Evolutionary conservation across 164 flowering plant species (phyloP), one percentile per base, ranked within the genome.

Genomic region (Magnolia kwangsiensis): DNA sequence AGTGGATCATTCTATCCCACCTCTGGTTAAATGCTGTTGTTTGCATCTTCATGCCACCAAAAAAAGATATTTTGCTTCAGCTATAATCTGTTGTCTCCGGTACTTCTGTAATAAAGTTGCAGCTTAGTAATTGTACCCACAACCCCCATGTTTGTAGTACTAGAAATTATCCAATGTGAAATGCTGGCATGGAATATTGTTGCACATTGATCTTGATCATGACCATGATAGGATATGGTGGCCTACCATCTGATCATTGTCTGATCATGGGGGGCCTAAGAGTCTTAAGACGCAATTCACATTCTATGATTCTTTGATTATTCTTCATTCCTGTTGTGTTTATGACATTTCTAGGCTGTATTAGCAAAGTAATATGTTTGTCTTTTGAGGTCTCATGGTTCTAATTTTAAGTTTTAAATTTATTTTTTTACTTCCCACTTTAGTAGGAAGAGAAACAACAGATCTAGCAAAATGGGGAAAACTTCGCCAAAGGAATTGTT

Each of bases 391-490:
- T 68, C 14, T 68, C 9, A 13, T 68, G 71, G 20, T 24, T 68
- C 11, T 27, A 68, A 9, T 29, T 29, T 65, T 7, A n/a, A 21
- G 13, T 24, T 23, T 21, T 65, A 8, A 21, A 13, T 29, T 8
- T 2, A 9, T 63, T 68, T 20, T 68, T 68, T 31, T 68, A 16
- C 20, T 21, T 31, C 31, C 13, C 50, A n/a, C 9, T 50, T 49
- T 37, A 51, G 74, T 71, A 20, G 21, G 73, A 71, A 27, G 50
- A 71, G 73, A n/a, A 16, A 50, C 3, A 50, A 51, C n/a, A 49
- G 11, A 20, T 75, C 23, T 67, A 19, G 2, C 31, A n/a, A 27
- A 14, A 92, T 90, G 95, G 96, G 96, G 23, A 96, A 92, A 75
- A 85, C 83, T 31, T 86, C 88, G 55, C 89, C 88, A 0, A 87